A percentile compares a stretch with the other conserved stretches of the same genome.
Evolutionary conservation across 257 asterid species (phyloP).

Genomic region (Solanum habrochaites): DNA sequence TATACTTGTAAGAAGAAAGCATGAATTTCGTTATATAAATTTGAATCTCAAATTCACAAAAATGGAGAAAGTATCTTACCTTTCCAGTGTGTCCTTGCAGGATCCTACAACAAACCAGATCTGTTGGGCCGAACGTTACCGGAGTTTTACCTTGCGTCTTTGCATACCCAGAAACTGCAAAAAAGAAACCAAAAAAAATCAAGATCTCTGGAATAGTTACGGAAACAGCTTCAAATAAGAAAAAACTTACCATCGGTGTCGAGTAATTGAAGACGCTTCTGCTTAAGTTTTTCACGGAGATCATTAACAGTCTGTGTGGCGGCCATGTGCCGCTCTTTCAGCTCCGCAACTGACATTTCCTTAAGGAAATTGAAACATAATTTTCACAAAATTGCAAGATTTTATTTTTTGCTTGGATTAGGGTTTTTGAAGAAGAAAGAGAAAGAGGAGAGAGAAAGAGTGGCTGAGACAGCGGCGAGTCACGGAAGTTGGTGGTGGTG

Average conservation of each 20-base stretch:
- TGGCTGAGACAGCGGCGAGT: not conserved
- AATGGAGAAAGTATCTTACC: slow-evolving; percentile 21
- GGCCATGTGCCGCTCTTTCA: slow-evolving; percentile 85
- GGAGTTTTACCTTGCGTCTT: slow-evolving; percentile 77
- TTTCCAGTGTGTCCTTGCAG: slow-evolving; percentile 95
- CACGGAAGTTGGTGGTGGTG: not conserved
- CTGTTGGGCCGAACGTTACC: slow-evolving; percentile 84
- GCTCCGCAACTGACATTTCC: slow-evolving; percentile 71
- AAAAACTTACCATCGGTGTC: slow-evolving; percentile 60
- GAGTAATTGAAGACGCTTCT: slow-evolving; percentile 67
- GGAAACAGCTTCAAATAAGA: not conserved
- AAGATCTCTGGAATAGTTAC: slow-evolving; percentile 20
- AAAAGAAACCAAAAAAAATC: not conserved
- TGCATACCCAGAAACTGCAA: slow-evolving; percentile 71
- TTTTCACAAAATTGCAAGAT: not conserved
- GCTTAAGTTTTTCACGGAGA: slow-evolving; percentile 65
- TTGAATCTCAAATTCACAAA: not conserved
- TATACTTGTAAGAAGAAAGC: not conserved
- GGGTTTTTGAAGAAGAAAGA: not conserved
- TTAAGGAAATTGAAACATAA: not conserved
- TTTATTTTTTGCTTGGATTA: not conserved
- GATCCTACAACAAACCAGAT: slow-evolving; percentile 94
- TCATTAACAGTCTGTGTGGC: slow-evolving; percentile 69
- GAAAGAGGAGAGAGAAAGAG: not conserved
- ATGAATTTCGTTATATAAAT: not conserved